Conservation (phyloP, 2,329 filamentous ascomycete genomes). For the Fusarium xylarioides region DNA sequence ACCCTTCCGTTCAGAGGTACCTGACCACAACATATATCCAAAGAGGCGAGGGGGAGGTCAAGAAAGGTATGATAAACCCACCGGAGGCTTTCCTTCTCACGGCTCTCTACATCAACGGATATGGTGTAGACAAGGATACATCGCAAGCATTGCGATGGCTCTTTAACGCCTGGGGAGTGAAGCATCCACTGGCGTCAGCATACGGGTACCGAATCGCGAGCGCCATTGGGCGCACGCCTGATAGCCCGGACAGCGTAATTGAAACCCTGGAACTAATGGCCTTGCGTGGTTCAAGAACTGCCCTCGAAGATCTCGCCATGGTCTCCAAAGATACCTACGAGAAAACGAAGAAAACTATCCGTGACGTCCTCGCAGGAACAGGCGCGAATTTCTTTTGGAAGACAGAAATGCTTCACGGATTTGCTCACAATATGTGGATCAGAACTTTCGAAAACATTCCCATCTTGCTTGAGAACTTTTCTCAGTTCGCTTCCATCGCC, state of each 20-base stretch:
- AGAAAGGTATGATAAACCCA: not conserved
- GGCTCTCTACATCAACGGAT: not conserved
- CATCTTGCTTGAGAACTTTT: not conserved
- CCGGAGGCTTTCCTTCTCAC: not conserved
- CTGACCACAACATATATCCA: not conserved
- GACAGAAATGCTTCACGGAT: not conserved
- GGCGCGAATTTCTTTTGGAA: not conserved
- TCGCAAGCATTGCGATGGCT: not conserved
- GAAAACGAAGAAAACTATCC: not conserved
- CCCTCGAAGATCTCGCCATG: not conserved
- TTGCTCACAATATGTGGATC: not conserved
- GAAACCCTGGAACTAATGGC: not conserved
- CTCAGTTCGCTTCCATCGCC: not conserved
- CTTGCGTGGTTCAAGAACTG: not conserved
- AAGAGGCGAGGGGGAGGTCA: not conserved
- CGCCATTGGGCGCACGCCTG: not conserved
- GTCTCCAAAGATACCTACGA: not conserved
- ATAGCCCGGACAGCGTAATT: not conserved
- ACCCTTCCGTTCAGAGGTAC: not conserved
- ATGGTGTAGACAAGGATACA: not conserved
- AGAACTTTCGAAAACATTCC: not conserved
- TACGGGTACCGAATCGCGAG: not conserved
- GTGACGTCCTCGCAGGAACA: not conserved
- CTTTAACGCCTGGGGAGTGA: not conserved
- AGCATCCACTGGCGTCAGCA: not conserved